Evolutionary conservation across 1,284 basidiomycete species (phyloP).

Genomic region (Trichosporon ovoides): DNA sequence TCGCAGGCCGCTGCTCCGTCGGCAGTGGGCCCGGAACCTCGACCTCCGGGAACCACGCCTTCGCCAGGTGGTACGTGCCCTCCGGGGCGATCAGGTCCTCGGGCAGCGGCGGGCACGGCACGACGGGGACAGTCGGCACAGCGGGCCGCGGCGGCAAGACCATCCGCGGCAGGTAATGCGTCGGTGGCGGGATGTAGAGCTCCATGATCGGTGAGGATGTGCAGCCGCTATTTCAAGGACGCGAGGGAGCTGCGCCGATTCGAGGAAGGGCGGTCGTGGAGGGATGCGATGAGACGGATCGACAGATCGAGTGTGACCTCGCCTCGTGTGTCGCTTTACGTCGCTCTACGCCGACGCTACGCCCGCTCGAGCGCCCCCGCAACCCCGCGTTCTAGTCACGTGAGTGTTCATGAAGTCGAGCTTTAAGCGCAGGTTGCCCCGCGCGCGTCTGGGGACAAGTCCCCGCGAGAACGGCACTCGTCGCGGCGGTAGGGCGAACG

Average conservation of each 20-base stretch:
- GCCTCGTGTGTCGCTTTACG: too few relatives aligned
- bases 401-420: too few relatives aligned
- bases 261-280: neutral
- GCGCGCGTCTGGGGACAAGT: too few relatives aligned
- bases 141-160: conserved; percentile 31
- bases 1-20: conserved; percentile 14
- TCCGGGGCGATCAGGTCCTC: conserved; percentile 41
- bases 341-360: too few relatives aligned
- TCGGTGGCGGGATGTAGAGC: conserved; percentile 37
- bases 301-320: too few relatives aligned
- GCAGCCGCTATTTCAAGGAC: neutral
- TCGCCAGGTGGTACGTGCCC: conserved; percentile 35
- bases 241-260: neutral
- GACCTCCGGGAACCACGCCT: conserved; percentile 35
- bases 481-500: too few relatives aligned
- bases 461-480: too few relatives aligned
- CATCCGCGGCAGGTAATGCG: conserved; percentile 29
- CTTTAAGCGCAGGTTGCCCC: too few relatives aligned
- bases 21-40: conserved; percentile 33
- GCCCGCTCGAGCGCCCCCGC: too few relatives aligned
- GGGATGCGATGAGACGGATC: neutral
- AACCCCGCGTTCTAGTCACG: too few relatives aligned
- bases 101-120: conserved; percentile 36
- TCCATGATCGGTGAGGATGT: conserved; percentile 24
- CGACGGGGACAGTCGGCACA: conserved; percentile 37